These are phyloP conservation scores for Xylogone sp. DNA, from an alignment of 2,329 filamentous ascomycete genomes.

Conservation along the genomic window DNA sequence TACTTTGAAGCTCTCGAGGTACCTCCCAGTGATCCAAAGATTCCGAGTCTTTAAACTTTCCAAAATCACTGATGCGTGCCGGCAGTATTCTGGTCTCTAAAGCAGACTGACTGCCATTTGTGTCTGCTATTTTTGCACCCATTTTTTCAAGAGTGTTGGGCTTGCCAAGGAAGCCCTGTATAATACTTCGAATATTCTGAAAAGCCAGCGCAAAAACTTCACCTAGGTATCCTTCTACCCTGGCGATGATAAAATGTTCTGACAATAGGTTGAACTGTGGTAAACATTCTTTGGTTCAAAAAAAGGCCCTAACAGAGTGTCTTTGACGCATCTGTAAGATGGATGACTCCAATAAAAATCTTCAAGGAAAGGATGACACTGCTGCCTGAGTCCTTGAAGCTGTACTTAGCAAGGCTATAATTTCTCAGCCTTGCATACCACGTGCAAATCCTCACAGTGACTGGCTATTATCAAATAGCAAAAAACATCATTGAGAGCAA, in stretches of 20 bases:
- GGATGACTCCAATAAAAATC: background rate
- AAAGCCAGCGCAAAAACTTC: constrained; percentile 17
- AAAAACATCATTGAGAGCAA: too few relatives aligned
- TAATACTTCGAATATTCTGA: constrained; percentile 6
- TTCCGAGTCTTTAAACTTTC: constrained; percentile 17
- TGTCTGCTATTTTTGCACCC: constrained; percentile 9
- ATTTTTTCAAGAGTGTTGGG: constrained; percentile 13
- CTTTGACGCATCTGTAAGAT: background rate
- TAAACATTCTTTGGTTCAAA: constrained; percentile 4
- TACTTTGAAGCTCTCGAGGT: constrained; percentile 7
- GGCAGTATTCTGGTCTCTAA: constrained; percentile 21
- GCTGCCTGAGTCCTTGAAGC: background rate
- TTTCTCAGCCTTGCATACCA: background rate
- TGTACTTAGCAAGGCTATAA: background rate
- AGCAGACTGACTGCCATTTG: constrained; percentile 5
- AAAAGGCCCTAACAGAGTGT: background rate
- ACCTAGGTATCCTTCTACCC: constrained; percentile 23
- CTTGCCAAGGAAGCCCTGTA: constrained; percentile 7
- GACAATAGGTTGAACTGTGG: background rate
- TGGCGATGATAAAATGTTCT: constrained; percentile 16
- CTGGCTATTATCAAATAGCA: too few relatives aligned
- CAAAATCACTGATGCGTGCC: constrained; percentile 15
- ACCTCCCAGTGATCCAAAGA: constrained; percentile 25
- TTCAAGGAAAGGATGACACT: background rate
- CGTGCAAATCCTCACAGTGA: too few relatives aligned